phyloP scores from a whole-genome alignment of 495 filamentous ascomycete species.

The Daldinia loculata region DNA sequence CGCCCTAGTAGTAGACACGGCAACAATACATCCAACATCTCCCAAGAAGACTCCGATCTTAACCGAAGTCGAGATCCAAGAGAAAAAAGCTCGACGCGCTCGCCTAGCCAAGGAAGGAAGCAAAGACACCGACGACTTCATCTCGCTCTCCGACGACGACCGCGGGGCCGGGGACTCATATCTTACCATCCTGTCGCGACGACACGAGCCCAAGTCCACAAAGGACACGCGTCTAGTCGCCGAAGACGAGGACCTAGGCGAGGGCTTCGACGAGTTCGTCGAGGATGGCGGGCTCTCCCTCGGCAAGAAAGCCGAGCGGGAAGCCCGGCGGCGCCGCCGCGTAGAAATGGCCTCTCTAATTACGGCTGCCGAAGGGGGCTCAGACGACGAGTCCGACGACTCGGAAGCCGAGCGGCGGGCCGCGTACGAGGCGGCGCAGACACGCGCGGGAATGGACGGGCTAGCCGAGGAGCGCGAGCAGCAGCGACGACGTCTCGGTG shows the following conservation, averaged over 20 bases:
- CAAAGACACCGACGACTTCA: slow-evolving; percentile 69
- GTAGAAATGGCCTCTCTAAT: slow-evolving; percentile 87
- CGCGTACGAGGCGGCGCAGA: slow-evolving; percentile 90
- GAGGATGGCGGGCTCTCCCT: slow-evolving; percentile 84
- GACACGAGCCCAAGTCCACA: slow-evolving; percentile 48
- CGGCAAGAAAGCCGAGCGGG: slow-evolving; percentile 81
- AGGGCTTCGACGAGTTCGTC: slow-evolving; percentile 93
- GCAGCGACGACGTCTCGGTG: slow-evolving; percentile 41
- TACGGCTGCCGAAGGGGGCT: slow-evolving; percentile 73
- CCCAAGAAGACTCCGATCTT: slow-evolving; percentile 64
- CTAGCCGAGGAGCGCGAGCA: slow-evolving; percentile 52
- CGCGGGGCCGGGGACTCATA: slow-evolving; percentile 52
- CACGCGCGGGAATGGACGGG: slow-evolving; percentile 80
- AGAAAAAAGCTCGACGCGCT: slow-evolving; percentile 89
- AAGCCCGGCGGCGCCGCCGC: slow-evolving; percentile 70
- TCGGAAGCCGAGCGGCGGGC: slow-evolving; percentile 81
- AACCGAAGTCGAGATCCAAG: slow-evolving; percentile 85
- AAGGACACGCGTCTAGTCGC: slow-evolving; percentile 74
- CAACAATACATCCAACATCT: background rate
- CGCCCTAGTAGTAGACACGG: slow-evolving; percentile 68
- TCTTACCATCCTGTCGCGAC: slow-evolving; percentile 57
- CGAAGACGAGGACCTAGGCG: slow-evolving; percentile 93
- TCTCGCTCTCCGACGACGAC: slow-evolving; percentile 71
- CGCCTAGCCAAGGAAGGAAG: slow-evolving; percentile 68
- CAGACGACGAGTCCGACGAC: slow-evolving; percentile 69